phyloP scores from a whole-genome alignment of 768 basidiomycete genomes.

The Suillus bovinus region DNA sequence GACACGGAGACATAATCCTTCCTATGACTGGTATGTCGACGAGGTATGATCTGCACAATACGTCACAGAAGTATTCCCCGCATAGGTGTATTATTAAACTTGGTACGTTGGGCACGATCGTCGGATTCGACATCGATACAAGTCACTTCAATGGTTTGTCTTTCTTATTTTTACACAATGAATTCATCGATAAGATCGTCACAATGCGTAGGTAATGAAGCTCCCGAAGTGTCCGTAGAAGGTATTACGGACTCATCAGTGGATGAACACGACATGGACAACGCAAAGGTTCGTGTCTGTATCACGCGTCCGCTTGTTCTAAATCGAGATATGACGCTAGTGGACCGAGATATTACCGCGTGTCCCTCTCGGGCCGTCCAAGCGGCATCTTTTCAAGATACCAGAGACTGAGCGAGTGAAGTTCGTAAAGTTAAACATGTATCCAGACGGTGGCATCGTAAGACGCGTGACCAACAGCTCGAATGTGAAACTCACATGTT shows the following conservation, averaged over 20 bases:
- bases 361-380: conserved; percentile 75
- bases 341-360: conserved; percentile 83
- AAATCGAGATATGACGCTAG: conserved; percentile 36
- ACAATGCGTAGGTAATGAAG: conserved; percentile 70
- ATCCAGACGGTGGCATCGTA: conserved; percentile 97
- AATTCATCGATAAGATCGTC: not conserved
- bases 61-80: not conserved
- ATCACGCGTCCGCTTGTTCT: not conserved
- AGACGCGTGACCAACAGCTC: conserved; percentile 6
- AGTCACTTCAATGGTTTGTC: conserved; percentile 83
- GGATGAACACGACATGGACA: conserved; percentile 46
- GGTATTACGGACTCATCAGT: conserved; percentile 46
- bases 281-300: conserved; percentile 49
- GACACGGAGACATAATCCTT: conserved; percentile 82
- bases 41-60: not conserved
- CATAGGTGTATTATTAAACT: conserved; percentile 87
- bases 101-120: conserved; percentile 70
- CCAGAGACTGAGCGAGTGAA: conserved; percentile 53
- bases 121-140: conserved; percentile 93
- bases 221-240: conserved; percentile 78
- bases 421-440: conserved; percentile 91
- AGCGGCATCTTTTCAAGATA: conserved; percentile 87
- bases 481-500: conserved; percentile 22
- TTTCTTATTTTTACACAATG: conserved; percentile 12
- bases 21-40: conserved; percentile 75